Evolutionary conservation across 805 yeast species (phyloP).

Genomic region (Wickerhamomyces bovis): DNA sequence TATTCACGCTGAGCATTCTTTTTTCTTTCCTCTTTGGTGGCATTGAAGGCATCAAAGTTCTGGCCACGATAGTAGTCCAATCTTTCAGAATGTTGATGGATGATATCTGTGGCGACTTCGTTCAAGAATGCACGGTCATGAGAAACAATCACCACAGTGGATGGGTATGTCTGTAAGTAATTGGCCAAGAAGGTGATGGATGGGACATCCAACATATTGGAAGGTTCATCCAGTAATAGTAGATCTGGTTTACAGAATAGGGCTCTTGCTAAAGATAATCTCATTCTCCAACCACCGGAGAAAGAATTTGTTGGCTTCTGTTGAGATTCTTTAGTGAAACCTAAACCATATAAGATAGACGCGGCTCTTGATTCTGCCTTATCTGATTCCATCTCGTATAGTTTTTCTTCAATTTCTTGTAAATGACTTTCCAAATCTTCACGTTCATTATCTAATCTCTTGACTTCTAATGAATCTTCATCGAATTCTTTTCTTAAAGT

Average conservation of each 20-base stretch:
- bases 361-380: slow-evolving; percentile 98
- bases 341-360: slow-evolving; percentile 84
- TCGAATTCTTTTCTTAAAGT: slow-evolving; percentile 63
- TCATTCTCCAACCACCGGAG: slow-evolving; percentile 99
- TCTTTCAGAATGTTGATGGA: slow-evolving; percentile 96
- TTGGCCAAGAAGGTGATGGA: slow-evolving; percentile 90
- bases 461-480: slow-evolving; percentile 66
- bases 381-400: slow-evolving; percentile 91
- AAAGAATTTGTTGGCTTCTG: slow-evolving; percentile 77
- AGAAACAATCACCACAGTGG: slow-evolving; percentile 92
- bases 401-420: slow-evolving; percentile 73
- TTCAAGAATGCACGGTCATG: slow-evolving; percentile 96
- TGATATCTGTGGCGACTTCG: slow-evolving; percentile 97
- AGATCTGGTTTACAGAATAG: slow-evolving; percentile 95
- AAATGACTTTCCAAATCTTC: slow-evolving; percentile 78
- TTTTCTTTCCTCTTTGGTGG: slow-evolving; percentile 91
- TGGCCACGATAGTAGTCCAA: slow-evolving; percentile 93
- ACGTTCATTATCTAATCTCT: slow-evolving; percentile 82
- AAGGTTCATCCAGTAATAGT: slow-evolving; percentile 93
- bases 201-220: slow-evolving; percentile 99
- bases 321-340: slow-evolving; percentile 88
- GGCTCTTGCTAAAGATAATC: slow-evolving; percentile 96
- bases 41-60: slow-evolving; percentile 87
- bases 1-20: slow-evolving; percentile 92
- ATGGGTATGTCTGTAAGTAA: slow-evolving; percentile 82